Percentiles rank a stretch among this genome's conserved stretches.
Conservation (phyloP, 768 basidiomycete species). For the Amylocystis lapponica region DNA sequence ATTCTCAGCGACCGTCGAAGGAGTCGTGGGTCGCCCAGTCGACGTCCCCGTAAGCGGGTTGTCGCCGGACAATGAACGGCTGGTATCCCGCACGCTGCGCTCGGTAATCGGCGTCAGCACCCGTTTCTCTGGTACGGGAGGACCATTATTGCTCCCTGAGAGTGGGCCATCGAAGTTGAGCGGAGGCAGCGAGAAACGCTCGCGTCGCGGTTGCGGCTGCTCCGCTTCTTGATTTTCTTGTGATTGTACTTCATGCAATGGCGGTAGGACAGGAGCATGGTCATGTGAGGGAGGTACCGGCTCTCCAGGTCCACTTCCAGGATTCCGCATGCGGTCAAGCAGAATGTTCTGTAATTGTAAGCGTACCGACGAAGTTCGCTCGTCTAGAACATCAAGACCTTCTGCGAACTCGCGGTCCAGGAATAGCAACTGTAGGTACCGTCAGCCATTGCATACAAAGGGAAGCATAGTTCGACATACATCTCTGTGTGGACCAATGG, state of each 20-base stretch:
- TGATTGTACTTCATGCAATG: conserved; percentile 14
- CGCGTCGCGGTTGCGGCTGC: too few species aligned
- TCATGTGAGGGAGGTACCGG: conserved; percentile 5
- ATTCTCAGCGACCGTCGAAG: too few species aligned
- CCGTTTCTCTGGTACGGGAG: conserved; percentile 18
- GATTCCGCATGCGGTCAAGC: conserved; percentile 53
- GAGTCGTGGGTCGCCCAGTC: too few species aligned
- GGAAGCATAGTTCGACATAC: conserved; percentile 40
- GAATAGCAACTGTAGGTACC: conserved; percentile 66
- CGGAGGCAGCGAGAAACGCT: conserved; percentile 38
- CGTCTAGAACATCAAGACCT: conserved; percentile 68
- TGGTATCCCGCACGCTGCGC: conserved; percentile 27
- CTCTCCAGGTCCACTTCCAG: conserved; percentile 7
- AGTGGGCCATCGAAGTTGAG: conserved; percentile 39
- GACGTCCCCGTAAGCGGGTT: conserved; percentile 4
- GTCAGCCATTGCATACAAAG: background rate
- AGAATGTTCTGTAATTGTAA: conserved; percentile 57
- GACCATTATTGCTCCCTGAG: conserved; percentile 1
- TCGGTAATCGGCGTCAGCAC: conserved; percentile 68
- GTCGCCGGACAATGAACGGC: conserved; percentile 14
- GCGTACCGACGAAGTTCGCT: conserved; percentile 68
- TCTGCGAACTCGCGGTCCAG: conserved; percentile 81
- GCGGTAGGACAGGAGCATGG: conserved; percentile 20
- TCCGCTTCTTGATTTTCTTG: too few species aligned
- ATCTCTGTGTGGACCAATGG: conserved; percentile 77